Evolutionary conservation across 495 filamentous ascomycete genomes (phyloP).

Genomic region (Neurospora sp.): DNA sequence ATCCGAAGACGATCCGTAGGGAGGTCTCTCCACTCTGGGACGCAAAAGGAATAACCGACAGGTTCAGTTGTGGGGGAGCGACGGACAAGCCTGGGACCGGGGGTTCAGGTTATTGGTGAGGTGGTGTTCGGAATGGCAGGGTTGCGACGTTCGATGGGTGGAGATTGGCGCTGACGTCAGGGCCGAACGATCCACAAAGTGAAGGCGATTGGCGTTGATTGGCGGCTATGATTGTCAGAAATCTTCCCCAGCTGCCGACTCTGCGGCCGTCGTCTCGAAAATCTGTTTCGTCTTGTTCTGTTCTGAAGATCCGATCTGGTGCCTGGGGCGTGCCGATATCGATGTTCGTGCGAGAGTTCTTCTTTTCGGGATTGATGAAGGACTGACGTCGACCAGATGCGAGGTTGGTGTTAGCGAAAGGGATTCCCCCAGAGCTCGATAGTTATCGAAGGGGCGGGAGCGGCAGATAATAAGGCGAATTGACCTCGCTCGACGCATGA

Average conservation of each 20-base stretch:
- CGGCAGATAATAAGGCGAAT: not conserved
- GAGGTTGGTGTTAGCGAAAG: not conserved
- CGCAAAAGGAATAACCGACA: not conserved
- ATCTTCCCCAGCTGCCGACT: not conserved
- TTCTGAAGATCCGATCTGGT: not conserved
- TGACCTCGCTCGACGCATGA: not conserved
- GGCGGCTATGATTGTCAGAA: not conserved
- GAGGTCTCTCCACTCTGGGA: not conserved
- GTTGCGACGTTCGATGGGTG: not conserved
- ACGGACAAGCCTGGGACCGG: not conserved
- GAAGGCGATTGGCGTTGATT: not conserved
- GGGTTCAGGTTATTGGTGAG: not conserved
- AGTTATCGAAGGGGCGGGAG: not conserved
- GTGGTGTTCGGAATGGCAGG: not conserved
- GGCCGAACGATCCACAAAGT: not conserved
- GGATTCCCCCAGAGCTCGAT: not conserved
- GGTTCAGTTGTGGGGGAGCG: not conserved
- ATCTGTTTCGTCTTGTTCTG: not conserved
- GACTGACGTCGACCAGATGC: not conserved
- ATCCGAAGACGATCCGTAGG: not conserved
- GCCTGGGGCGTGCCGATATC: not conserved
- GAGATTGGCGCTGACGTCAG: not conserved
- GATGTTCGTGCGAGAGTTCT: not conserved
- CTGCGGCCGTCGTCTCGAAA: not conserved
- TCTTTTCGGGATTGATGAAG: not conserved